Percentiles rank a stretch among this genome's conserved stretches.
phyloP scores from a whole-genome alignment of 1,284 basidiomycete genomes.

The Microbotryum intermedium region DNA sequence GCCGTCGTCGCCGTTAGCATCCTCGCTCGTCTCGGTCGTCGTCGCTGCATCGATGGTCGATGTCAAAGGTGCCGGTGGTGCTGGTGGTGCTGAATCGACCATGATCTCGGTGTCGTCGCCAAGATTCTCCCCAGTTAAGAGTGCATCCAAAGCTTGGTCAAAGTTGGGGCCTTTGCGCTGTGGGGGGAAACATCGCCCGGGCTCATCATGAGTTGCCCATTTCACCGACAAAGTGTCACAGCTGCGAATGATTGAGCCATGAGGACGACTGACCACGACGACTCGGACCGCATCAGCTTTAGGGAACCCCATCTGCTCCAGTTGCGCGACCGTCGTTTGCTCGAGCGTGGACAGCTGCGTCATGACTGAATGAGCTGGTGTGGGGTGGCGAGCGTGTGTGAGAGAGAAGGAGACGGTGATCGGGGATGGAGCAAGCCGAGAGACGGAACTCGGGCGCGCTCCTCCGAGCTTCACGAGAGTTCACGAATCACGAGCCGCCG shows the following conservation, averaged over 20 bases:
- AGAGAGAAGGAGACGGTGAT: too few species aligned
- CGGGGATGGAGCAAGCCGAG: too few species aligned
- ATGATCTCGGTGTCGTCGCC: not conserved
- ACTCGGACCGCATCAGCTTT: not conserved
- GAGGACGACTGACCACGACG: conserved; percentile 1
- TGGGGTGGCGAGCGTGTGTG: too few species aligned
- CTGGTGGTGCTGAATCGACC: conserved; percentile 1
- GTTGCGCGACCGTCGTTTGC: not conserved
- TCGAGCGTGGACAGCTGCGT: not conserved
- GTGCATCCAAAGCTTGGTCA: conserved; percentile 5
- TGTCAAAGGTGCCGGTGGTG: not conserved
- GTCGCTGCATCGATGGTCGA: too few species aligned
- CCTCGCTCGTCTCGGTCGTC: too few species aligned
- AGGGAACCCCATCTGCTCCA: conserved; percentile 6
- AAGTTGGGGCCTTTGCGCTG: conserved; percentile 5
- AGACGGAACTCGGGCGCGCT: too few species aligned
- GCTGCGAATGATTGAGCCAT: not conserved
- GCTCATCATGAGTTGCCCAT: not conserved
- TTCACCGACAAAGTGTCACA: too few species aligned
- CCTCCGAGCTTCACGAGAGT: too few species aligned
- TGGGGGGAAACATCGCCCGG: too few species aligned
- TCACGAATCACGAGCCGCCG: too few species aligned
- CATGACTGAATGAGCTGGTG: too few species aligned
- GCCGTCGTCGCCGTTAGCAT: too few species aligned
- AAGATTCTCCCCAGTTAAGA: not conserved